A percentile compares a stretch with the other conserved stretches of the same genome.
Conservation (phyloP, 148 eudicot species). For the Bassia scoparia region DNA sequence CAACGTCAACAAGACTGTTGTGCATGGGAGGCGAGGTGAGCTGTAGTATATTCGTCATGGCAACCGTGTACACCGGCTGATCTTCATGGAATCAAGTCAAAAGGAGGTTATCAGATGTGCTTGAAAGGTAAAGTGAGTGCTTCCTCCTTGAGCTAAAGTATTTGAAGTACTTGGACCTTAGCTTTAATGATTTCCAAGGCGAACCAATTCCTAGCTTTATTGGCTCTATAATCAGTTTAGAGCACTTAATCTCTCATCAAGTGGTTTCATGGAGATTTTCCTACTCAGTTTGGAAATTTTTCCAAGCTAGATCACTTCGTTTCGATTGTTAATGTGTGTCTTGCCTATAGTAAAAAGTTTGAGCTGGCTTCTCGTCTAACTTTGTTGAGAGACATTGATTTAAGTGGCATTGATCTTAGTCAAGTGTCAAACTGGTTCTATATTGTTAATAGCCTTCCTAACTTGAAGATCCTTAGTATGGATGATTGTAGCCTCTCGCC, state of each 20-base stretch:
- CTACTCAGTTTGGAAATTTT: constrained; percentile 20
- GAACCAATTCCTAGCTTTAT: constrained; percentile 5
- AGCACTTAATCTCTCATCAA: background rate
- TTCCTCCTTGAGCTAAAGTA: constrained; percentile 17
- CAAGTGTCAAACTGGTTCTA: background rate
- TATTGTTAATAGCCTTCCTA: constrained; percentile 18
- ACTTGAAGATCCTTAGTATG: constrained; percentile 21
- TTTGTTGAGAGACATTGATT: constrained; percentile 6
- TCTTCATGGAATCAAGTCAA: background rate
- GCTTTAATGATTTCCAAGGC: background rate
- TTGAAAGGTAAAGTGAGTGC: constrained; percentile 11
- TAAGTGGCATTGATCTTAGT: constrained; percentile 11
- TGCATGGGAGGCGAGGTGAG: constrained; percentile 10
- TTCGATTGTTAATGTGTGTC: background rate
- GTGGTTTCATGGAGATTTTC: background rate
- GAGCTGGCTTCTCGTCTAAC: constrained; percentile 20
- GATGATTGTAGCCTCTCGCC: constrained; percentile 15
- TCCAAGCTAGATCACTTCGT: constrained; percentile 16
- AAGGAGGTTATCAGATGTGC: background rate
- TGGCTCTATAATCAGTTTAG: constrained; percentile 11
- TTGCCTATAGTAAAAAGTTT: background rate
- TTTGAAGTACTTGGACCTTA: constrained; percentile 13
- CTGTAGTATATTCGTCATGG: constrained; percentile 3
- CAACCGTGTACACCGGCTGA: constrained; percentile 2
- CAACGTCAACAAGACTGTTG: constrained; percentile 10